Conservation (phyloP, 169 alveolate genomes). For the Fabrea salina region DNA sequence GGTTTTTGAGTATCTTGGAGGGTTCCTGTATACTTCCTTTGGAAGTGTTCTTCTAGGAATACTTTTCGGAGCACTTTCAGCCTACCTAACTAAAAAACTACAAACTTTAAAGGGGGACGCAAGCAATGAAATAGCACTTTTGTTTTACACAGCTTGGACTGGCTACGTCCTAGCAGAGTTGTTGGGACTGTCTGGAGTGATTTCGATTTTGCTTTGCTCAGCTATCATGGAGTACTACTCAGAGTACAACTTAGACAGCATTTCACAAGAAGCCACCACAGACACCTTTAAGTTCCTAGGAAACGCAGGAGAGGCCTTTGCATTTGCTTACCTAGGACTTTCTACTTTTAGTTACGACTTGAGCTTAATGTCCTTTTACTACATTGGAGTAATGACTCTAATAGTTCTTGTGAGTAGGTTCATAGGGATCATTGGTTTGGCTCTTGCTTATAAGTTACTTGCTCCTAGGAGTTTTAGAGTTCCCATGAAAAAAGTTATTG, state of each 20-base stretch:
- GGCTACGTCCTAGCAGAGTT: constrained; percentile 33
- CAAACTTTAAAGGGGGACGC: constrained; percentile 9
- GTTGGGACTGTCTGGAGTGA: constrained; percentile 36
- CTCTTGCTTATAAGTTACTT: background rate
- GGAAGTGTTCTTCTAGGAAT: background rate
- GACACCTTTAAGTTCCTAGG: constrained; percentile 33
- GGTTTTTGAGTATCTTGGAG: background rate
- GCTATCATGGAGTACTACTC: constrained; percentile 42
- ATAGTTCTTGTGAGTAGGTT: background rate
- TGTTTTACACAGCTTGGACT: constrained; percentile 38
- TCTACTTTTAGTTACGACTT: background rate
- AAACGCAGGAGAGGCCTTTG: constrained; percentile 42
- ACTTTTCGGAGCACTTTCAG: background rate
- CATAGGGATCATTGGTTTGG: background rate
- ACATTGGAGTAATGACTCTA: background rate
- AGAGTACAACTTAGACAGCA: constrained; percentile 33
- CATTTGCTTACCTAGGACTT: constrained; percentile 43
- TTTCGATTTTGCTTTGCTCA: constrained; percentile 40
- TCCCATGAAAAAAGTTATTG: no score
- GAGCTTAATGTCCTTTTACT: background rate
- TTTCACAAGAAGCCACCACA: constrained; percentile 39
- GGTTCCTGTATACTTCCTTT: background rate
- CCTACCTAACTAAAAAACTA: constrained; percentile 24
- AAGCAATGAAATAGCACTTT: constrained; percentile 30
- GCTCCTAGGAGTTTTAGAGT: background rate